Conservation (phyloP, 2,329 filamentous ascomycete genomes). For the Exophiala spinifera region DNA sequence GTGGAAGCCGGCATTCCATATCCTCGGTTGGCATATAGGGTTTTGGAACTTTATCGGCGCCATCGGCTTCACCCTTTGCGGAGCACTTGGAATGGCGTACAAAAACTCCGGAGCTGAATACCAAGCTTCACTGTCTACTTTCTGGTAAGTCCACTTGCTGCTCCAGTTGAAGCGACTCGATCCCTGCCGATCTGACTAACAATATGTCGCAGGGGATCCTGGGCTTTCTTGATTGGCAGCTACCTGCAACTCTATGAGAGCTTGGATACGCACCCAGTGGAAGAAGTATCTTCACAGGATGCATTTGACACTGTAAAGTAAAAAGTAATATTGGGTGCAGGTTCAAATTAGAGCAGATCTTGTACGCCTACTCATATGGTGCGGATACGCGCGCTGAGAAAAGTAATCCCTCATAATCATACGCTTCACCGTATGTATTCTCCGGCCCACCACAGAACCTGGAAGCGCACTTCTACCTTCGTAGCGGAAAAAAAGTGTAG, state of each 20-base stretch:
- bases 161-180: not conserved
- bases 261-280: constrained; percentile 48
- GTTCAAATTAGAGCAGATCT: no score
- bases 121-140: constrained; percentile 47
- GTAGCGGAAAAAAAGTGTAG: constrained; percentile 15
- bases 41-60: constrained; percentile 64
- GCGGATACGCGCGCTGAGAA: not conserved
- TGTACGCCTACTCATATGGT: not conserved
- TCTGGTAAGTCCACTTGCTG: constrained; percentile 37
- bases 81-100: constrained; percentile 52
- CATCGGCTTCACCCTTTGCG: constrained; percentile 61
- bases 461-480: not conserved
- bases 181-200: not conserved
- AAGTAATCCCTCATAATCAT: not conserved
- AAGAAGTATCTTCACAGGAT: constrained; percentile 24
- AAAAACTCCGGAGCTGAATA: constrained; percentile 43
- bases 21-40: constrained; percentile 66
- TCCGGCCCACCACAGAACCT: not conserved
- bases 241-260: constrained; percentile 51
- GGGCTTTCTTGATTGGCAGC: constrained; percentile 46
- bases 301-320: constrained; percentile 1
- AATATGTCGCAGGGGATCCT: constrained; percentile 31
- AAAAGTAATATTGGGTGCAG: not conserved
- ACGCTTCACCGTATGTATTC: not conserved
- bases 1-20: constrained; percentile 55